Conservation (phyloP, 495 filamentous ascomycete species). For the Tuber microsphaerosporum region DNA sequence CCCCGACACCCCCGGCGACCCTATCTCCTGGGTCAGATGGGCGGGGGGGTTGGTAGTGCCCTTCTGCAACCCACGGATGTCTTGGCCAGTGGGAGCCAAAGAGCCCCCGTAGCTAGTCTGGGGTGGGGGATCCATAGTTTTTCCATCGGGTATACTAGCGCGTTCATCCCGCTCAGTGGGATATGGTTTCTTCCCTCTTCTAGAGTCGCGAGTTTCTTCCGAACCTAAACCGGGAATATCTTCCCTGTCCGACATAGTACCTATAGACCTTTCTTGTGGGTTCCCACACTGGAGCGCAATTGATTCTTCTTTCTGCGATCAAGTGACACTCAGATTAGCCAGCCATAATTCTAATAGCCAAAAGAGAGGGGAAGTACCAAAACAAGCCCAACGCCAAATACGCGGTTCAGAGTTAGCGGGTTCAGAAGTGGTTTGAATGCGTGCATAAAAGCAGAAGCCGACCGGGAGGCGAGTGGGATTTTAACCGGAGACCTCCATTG, state of each 20-base stretch:
- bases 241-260: background rate
- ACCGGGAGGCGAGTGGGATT: background rate
- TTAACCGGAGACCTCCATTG: background rate
- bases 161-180: background rate
- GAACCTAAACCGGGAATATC: background rate
- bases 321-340: background rate
- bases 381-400: background rate
- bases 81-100: background rate
- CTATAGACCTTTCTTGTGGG: background rate
- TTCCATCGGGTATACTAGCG: background rate
- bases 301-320: background rate
- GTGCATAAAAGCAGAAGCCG: background rate
- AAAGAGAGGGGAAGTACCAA: background rate
- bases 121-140: background rate
- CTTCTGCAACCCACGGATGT: background rate
- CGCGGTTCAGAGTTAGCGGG: background rate
- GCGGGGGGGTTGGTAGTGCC: background rate
- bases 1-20: background rate
- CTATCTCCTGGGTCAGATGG: background rate
- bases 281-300: background rate
- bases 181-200: background rate
- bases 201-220: background rate
- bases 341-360: background rate
- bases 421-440: background rate
- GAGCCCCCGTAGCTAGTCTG: background rate